Evolutionary conservation across 2,329 filamentous ascomycete species (phyloP).

Genomic region (Aschersonia sp.): DNA sequence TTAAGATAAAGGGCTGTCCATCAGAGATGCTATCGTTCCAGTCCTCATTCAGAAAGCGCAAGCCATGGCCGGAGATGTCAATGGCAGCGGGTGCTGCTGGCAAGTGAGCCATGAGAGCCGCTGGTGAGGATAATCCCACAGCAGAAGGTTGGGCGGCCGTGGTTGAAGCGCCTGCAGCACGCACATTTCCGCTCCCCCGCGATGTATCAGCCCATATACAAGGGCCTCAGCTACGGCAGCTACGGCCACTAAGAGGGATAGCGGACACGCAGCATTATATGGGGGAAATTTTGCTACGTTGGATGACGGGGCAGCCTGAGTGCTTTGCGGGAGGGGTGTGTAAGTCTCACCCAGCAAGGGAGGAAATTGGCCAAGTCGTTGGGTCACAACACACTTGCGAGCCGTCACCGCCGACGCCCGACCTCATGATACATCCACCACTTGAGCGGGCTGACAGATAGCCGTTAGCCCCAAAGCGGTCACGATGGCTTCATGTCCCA

Average conservation of each 20-base stretch:
- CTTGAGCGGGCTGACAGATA: slow-evolving; percentile 1
- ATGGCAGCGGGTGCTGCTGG: slow-evolving; percentile 5
- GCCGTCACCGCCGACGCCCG: slow-evolving; percentile 1
- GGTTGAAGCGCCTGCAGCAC: background rate
- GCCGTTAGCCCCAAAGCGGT: slow-evolving; percentile 5
- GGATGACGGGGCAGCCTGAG: slow-evolving; percentile 1
- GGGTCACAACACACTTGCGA: slow-evolving; percentile 8
- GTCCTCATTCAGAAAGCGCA: slow-evolving; percentile 16
- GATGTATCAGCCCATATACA: background rate
- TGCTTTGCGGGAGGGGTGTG: slow-evolving; percentile 1
- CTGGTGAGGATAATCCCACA: slow-evolving; percentile 2
- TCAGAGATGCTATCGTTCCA: slow-evolving; percentile 21
- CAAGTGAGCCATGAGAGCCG: slow-evolving; percentile 8
- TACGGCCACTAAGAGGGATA: slow-evolving; percentile 3
- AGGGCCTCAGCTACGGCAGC: background rate
- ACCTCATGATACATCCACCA: slow-evolving; percentile 1
- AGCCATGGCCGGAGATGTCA: slow-evolving; percentile 11
- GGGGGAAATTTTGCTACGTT: slow-evolving; percentile 1
- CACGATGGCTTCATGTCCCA: slow-evolving; percentile 8
- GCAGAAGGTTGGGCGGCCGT: background rate
- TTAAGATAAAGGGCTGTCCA: slow-evolving; percentile 12
- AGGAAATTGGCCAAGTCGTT: slow-evolving; percentile 7
- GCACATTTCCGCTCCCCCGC: slow-evolving; percentile 1
- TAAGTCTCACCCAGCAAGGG: slow-evolving; percentile 14
- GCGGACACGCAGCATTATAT: slow-evolving; percentile 9